Conservation (phyloP, 1,284 basidiomycete genomes). For the Cerrena zonata region DNA sequence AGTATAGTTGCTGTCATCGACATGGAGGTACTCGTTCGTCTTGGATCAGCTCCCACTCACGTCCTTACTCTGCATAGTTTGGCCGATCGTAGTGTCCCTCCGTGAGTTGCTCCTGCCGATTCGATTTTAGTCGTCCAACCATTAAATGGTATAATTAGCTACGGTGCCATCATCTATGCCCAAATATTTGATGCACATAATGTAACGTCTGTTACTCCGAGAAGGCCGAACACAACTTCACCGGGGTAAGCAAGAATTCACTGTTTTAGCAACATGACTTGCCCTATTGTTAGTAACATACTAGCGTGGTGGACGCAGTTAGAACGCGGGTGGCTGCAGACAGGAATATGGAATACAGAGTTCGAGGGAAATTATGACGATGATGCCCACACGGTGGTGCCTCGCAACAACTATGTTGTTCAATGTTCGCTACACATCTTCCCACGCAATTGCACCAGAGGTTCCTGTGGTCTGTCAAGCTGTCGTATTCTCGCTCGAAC, state of each 20-base stretch:
- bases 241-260: conserved; percentile 36
- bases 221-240: conserved; percentile 70
- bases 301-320: conserved; percentile 54
- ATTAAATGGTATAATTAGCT: conserved; percentile 44
- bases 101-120: conserved; percentile 39
- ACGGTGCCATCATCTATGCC: conserved; percentile 66
- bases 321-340: conserved; percentile 38
- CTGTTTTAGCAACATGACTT: conserved; percentile 43
- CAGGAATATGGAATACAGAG: conserved; percentile 55
- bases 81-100: conserved; percentile 56
- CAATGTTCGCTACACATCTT: too few species aligned
- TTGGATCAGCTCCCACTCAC: conserved; percentile 59
- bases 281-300: conserved; percentile 57
- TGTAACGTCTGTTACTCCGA: conserved; percentile 60
- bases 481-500: too few species aligned
- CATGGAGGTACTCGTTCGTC: conserved; percentile 51
- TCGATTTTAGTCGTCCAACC: neutral
- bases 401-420: too few species aligned
- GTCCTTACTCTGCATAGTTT: conserved; percentile 69
- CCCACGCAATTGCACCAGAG: too few species aligned
- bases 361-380: conserved; percentile 19
- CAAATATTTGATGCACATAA: conserved; percentile 47
- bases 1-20: conserved; percentile 49
- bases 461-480: too few species aligned
- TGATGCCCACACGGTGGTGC: too few species aligned